Conservation (phyloP, 108 stramenopile species). For the Schizochytrium sp. region DNA sequence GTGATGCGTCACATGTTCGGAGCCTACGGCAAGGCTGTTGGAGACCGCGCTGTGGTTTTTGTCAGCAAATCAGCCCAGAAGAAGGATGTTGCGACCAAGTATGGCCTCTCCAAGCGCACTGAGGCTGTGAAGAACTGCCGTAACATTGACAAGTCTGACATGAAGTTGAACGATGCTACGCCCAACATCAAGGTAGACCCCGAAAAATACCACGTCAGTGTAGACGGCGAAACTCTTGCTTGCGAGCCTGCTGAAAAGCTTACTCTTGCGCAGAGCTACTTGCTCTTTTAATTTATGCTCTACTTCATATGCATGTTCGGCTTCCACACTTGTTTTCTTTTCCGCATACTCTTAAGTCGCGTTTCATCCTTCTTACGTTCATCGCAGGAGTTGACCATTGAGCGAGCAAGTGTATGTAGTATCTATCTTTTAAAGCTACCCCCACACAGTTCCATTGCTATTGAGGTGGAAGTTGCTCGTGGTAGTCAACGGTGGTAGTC, state of each 20-base stretch:
- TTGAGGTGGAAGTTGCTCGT: too few species aligned
- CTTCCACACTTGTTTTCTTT: too few species aligned
- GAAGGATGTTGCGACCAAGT: constrained; percentile 71
- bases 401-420: too few species aligned
- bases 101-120: constrained; percentile 85
- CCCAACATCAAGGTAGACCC: constrained; percentile 93
- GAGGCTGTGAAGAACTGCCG: constrained; percentile 84
- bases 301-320: neutral
- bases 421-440: too few species aligned
- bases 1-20: constrained; percentile 97
- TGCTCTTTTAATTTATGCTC: constrained; percentile 83
- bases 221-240: constrained; percentile 87
- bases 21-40: constrained; percentile 76
- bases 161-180: constrained; percentile 88
- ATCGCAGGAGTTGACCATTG: too few species aligned
- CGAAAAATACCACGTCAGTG: constrained; percentile 93
- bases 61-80: constrained; percentile 83
- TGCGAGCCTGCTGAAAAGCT: constrained; percentile 89
- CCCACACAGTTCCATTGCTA: too few species aligned
- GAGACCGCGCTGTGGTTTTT: constrained; percentile 81
- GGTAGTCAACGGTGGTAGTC: too few species aligned
- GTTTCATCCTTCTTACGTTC: too few species aligned
- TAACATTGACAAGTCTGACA: constrained; percentile 87
- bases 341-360: too few species aligned
- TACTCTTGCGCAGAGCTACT: constrained; percentile 90